Base-by-base conservation (phyloP, 192 early-diverging fungal species). In the Linnemannia exigua region DNA sequence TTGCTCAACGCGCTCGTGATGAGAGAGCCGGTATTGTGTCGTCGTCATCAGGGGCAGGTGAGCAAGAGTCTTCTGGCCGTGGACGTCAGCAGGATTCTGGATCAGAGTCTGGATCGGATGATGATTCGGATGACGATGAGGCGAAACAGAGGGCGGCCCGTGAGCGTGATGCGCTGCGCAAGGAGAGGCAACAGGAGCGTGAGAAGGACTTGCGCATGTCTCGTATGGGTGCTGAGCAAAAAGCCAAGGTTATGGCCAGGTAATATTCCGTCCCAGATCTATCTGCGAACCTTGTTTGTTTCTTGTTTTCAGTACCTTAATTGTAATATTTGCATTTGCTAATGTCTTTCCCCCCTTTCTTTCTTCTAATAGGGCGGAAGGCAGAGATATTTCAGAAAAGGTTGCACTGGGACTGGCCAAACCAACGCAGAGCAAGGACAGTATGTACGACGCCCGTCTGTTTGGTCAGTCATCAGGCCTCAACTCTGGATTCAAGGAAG, bases 381-480 rank as follows among this genome's bases (percentile, higher is more conserved):
- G 94, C 3, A 94, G 99, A 84, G 99, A 99, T 90, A 97, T 99
- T 72, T 99, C 98, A 0, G 99, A 99, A 90, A 99, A 98, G 88
- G 96, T 99, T 71, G 99, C 99, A 0, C 91, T 99, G 68, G 99
- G 99, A 31, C 88, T 99, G 72, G 98, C 97, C 33, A 96, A 98
- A 76, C 99, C 98, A 11, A 94, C 99, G 5, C 82, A 92, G 38
- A 93, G 94, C 50, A 95, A 94, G 85, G 99, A 99, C 68, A 94
- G 95, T 66, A 91, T 99, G 94, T 99, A 95, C 82, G 99, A 99
- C 87, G 92, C 96, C 61, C 93, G 99, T 63, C 88, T 99, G 67
- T 99, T 99, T 87, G 98, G 99, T 90, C 97, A 97, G 84, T 91
- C 93, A 2, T 92, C 93, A 76, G 99, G 97, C 25, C 90, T 99